phyloP scores from a whole-genome alignment of 139 green algal genomes.

The Micromonas pusilla region DNA sequence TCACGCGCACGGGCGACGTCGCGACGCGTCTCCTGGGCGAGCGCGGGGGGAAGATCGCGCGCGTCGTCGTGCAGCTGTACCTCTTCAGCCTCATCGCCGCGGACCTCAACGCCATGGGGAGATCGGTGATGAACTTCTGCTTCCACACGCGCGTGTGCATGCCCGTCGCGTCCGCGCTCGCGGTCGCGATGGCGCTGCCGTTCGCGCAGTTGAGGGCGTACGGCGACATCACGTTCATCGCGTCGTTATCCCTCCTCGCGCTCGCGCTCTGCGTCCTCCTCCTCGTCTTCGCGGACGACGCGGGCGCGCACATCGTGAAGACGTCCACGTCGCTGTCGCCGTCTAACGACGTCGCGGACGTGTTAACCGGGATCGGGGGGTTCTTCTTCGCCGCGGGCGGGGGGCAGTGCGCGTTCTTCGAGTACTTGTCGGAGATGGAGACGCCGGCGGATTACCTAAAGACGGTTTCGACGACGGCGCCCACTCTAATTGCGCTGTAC shows the following conservation, averaged over 20 bases:
- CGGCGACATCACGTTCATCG: background rate
- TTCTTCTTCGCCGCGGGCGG: background rate
- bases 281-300: background rate
- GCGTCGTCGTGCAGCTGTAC: background rate
- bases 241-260: background rate
- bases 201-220: background rate
- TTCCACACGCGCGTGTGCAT: background rate
- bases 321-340: background rate
- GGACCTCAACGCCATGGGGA: background rate
- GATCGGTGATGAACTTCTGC: background rate
- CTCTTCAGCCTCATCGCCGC: background rate
- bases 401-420: background rate
- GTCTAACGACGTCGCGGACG: background rate
- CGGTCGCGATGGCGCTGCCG: background rate
- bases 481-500: background rate
- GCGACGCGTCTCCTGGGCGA: background rate
- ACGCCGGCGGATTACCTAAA: background rate
- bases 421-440: background rate
- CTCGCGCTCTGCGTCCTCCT: background rate
- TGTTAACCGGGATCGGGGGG: background rate
- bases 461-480: background rate
- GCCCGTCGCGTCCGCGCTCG: background rate
- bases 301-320: background rate
- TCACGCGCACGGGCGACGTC: background rate
- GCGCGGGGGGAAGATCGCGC: background rate